Percentiles rank a stretch among this genome's conserved stretches.
Conservation (phyloP, 1,284 basidiomycete genomes). For the Irpex lacteus region DNA sequence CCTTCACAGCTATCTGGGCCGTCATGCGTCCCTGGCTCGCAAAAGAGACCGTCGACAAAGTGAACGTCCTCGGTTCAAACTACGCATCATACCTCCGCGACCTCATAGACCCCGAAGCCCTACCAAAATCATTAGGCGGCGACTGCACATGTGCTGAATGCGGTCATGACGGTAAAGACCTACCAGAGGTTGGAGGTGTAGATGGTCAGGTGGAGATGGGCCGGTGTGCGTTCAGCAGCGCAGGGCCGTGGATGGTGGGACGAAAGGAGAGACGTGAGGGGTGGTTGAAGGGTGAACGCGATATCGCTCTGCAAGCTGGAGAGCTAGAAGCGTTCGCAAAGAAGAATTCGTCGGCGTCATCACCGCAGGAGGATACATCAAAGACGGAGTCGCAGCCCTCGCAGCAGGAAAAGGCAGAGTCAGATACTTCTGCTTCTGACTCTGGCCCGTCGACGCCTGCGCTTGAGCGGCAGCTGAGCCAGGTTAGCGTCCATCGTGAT, state of each 20-base stretch:
- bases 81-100: constrained; percentile 53
- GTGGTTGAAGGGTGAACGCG: constrained; percentile 31
- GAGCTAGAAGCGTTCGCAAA: constrained; percentile 12
- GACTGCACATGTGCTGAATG: constrained; percentile 50
- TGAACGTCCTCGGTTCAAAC: constrained; percentile 59
- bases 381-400: background rate
- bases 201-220: constrained; percentile 28
- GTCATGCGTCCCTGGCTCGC: constrained; percentile 68
- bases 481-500: constrained; percentile 3
- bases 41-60: constrained; percentile 66
- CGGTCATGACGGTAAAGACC: background rate
- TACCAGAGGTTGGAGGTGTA: background rate
- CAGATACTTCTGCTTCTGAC: constrained; percentile 1
- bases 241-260: constrained; percentile 68
- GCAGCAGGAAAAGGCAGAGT: background rate
- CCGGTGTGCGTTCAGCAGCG: constrained; percentile 59
- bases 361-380: background rate
- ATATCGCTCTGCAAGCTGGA: constrained; percentile 17
- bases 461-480: constrained; percentile 7
- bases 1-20: constrained; percentile 69
- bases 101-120: constrained; percentile 52
- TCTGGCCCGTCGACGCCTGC: constrained; percentile 13
- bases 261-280: constrained; percentile 49
- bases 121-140: constrained; percentile 42
- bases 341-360: background rate